Evolutionary conservation across 306 rosid genomes (phyloP).

Genomic region (Acacia confusa): DNA sequence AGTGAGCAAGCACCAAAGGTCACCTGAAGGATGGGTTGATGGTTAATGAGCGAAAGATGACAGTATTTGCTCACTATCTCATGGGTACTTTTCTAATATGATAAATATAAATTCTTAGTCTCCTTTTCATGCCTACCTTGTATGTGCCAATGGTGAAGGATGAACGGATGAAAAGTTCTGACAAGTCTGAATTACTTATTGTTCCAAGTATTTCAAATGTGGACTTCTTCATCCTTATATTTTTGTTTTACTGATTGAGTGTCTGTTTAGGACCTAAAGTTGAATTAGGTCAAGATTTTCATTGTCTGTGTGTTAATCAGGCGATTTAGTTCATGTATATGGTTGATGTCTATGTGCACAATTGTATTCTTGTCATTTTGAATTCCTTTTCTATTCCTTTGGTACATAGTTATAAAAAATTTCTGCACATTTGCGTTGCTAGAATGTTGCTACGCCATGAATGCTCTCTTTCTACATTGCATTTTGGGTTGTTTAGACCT

Average conservation of each 20-base stretch:
- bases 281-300: neutral
- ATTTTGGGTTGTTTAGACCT: no score
- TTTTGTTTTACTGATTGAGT: neutral
- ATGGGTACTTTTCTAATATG: neutral
- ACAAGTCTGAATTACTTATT: neutral
- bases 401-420: no score
- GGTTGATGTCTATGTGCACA: neutral
- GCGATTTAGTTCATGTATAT: neutral
- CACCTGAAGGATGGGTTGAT: constrained; percentile 6
- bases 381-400: neutral
- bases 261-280: neutral
- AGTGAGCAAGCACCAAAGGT: neutral
- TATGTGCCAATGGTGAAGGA: neutral
- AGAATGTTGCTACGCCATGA: no score
- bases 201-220: neutral
- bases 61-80: constrained; percentile 1
- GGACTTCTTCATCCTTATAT: neutral
- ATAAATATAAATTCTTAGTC: neutral
- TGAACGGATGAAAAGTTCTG: neutral
- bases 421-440: no score
- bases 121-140: neutral
- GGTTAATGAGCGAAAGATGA: constrained; percentile 9
- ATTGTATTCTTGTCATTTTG: neutral
- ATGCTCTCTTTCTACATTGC: no score
- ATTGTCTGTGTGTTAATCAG: neutral